Conservation (phyloP, 2,329 filamentous ascomycete genomes). For the Hortaea werneckii region DNA sequence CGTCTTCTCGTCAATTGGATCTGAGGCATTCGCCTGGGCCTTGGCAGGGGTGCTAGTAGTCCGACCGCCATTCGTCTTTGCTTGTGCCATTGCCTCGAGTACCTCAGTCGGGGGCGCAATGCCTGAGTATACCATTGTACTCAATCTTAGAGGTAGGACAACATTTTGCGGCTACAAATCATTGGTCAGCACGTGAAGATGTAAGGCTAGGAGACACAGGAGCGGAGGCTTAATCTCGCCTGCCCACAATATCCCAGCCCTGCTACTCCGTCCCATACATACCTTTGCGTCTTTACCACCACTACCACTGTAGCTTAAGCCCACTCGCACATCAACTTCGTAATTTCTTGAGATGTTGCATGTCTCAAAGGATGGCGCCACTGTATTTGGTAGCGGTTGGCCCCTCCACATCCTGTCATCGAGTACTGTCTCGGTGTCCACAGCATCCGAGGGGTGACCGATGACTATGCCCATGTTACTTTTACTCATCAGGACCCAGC, state of each 20-base stretch:
- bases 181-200: too few species aligned
- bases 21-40: constrained; percentile 9
- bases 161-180: constrained; percentile 49
- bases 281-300: constrained; percentile 34
- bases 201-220: too few species aligned
- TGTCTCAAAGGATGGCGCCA: constrained; percentile 76
- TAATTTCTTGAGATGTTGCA: constrained; percentile 81
- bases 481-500: constrained; percentile 65
- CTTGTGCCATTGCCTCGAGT: constrained; percentile 51
- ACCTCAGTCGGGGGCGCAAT: constrained; percentile 72
- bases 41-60: constrained; percentile 3
- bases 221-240: too few species aligned
- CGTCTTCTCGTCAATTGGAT: constrained; percentile 12
- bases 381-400: constrained; percentile 66
- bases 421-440: constrained; percentile 39
- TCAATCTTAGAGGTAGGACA: constrained; percentile 67
- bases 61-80: constrained; percentile 10
- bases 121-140: constrained; percentile 75
- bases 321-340: constrained; percentile 71
- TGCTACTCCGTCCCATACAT: constrained; percentile 18
- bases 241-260: too few species aligned
- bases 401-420: constrained; percentile 63
- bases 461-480: constrained; percentile 64
- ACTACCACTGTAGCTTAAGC: constrained; percentile 61
- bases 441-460: constrained; percentile 44